Percentiles rank a stretch among this genome's conserved stretches.
These are phyloP conservation scores for Graphiopsis chlorocephala DNA, from an alignment of 2,329 filamentous ascomycete species.

Conservation along the genomic window DNA sequence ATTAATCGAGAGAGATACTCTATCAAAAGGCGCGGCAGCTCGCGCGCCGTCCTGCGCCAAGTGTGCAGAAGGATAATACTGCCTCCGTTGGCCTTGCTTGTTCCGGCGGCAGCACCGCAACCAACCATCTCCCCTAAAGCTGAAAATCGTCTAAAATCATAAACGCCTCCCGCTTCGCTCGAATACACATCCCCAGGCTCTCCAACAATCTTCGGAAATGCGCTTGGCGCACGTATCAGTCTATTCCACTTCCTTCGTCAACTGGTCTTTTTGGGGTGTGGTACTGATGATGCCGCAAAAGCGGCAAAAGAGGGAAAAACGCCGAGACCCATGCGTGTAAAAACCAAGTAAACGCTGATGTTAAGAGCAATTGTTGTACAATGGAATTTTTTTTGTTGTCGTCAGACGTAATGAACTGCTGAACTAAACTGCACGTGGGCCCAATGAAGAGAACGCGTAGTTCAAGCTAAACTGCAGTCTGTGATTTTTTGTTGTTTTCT, in stretches of 20 bases:
- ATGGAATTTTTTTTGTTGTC: slow-evolving; percentile 10
- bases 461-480: not conserved
- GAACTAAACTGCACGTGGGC: slow-evolving; percentile 27
- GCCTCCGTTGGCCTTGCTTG: not conserved
- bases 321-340: slow-evolving; percentile 15
- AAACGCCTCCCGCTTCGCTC: slow-evolving; percentile 8
- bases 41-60: not conserved
- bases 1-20: not conserved
- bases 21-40: slow-evolving; percentile 3
- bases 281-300: slow-evolving; percentile 10
- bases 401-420: not conserved
- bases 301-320: not conserved
- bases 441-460: slow-evolving; percentile 35
- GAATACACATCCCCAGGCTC: not conserved
- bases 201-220: slow-evolving; percentile 1
- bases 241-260: slow-evolving; percentile 14
- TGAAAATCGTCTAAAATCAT: slow-evolving; percentile 4
- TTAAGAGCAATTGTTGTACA: slow-evolving; percentile 13
- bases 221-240: slow-evolving; percentile 13
- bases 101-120: not conserved
- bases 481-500: slow-evolving; percentile 13
- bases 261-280: slow-evolving; percentile 8
- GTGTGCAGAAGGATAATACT: not conserved
- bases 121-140: not conserved
- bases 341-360: slow-evolving; percentile 10